Percentiles rank a stretch among this genome's conserved stretches.
Conservation (phyloP, 176 grass and related monocot genomes). For the barley (Hordeum vulgare) region DNA sequence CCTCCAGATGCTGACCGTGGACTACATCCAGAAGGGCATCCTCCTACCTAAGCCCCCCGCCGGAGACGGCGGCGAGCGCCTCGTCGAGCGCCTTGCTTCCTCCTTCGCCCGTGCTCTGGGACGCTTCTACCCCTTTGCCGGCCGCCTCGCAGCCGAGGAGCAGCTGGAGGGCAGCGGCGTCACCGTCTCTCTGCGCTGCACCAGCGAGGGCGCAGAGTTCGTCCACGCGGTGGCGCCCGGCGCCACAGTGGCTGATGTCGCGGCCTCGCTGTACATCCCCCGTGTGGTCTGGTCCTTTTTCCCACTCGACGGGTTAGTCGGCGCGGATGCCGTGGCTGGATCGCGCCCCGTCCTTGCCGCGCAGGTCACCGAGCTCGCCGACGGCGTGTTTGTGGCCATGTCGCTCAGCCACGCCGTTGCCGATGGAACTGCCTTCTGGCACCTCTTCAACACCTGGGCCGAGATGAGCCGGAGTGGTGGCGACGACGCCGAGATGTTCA, state of each 20-base stretch:
- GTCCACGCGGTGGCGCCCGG: conserved; percentile 34
- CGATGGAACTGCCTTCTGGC: conserved; percentile 41
- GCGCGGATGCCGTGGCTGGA: neutral
- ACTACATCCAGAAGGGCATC: conserved; percentile 22
- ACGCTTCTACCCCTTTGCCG: conserved; percentile 41
- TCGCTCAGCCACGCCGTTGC: conserved; percentile 33
- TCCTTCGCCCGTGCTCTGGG: conserved; percentile 29
- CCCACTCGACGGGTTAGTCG: conserved; percentile 14
- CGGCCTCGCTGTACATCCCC: neutral
- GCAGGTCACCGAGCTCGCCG: conserved; percentile 60
- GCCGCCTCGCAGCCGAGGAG: conserved; percentile 19
- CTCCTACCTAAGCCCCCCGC: conserved; percentile 4
- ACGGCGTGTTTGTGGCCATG: conserved; percentile 50
- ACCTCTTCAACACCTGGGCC: conserved; percentile 49
- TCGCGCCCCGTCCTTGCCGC: conserved; percentile 1
- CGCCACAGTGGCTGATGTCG: conserved; percentile 27
- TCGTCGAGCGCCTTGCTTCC: neutral
- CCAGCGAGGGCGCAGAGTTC: conserved; percentile 41
- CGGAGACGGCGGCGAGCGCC: neutral
- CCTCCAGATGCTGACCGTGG: conserved; percentile 10
- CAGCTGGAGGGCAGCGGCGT: neutral
- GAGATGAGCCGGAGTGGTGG: conserved; percentile 11
- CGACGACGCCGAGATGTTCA: neutral
- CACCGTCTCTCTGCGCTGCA: conserved; percentile 8
- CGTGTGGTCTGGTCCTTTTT: conserved; percentile 18